phyloP scores from a whole-genome alignment of 108 stramenopile genomes.

The Parmales sp. region DNA sequence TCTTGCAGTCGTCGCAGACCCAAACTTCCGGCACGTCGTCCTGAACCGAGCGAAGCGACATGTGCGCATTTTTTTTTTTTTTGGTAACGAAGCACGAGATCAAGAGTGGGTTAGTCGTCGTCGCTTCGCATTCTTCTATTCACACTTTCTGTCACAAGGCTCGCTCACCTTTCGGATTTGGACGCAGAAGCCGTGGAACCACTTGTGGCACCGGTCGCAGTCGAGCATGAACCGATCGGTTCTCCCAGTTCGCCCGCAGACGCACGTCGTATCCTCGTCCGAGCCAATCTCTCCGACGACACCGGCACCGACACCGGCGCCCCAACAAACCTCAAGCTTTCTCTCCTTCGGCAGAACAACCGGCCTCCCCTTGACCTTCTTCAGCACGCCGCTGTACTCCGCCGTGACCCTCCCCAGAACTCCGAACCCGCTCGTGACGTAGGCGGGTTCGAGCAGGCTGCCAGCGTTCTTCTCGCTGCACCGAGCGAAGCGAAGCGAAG shows the following conservation, averaged over 20 bases:
- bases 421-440: neutral
- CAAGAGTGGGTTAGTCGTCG: no score
- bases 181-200: slow-evolving; percentile 62
- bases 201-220: slow-evolving; percentile 70
- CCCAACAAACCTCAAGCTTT: neutral
- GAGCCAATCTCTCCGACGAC: neutral
- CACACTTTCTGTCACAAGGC: no score
- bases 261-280: slow-evolving; percentile 44
- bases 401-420: no score
- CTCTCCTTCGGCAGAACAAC: neutral
- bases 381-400: no score
- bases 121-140: no score
- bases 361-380: no score
- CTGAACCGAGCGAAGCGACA: no score
- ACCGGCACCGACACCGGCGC: neutral
- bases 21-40: slow-evolving; percentile 56
- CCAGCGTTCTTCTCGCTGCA: neutral
- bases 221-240: slow-evolving; percentile 64
- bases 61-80: no score
- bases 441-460: neutral
- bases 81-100: no score
- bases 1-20: slow-evolving; percentile 70
- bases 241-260: slow-evolving; percentile 41
- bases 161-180: slow-evolving; percentile 49
- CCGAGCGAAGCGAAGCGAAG: neutral